Percentiles rank a stretch among this genome's conserved stretches.
phyloP scores from a whole-genome alignment of 352 stramenopile species.

The Pythium biforme region DNA sequence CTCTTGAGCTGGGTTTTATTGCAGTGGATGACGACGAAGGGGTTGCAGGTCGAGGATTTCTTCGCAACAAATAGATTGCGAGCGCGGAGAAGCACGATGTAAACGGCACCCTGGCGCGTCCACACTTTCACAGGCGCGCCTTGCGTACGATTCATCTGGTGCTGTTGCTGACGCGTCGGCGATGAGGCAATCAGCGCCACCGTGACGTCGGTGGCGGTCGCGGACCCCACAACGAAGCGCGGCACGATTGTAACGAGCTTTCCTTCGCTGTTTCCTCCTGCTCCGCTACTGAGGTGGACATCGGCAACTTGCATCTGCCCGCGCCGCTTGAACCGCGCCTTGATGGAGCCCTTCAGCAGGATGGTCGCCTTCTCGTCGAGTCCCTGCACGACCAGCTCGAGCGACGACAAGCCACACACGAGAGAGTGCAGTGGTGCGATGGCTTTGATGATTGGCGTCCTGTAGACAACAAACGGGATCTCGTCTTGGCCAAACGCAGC shows the following conservation, averaged over 20 bases:
- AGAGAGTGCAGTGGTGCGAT: slow-evolving; percentile 41
- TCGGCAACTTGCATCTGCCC: slow-evolving; percentile 78
- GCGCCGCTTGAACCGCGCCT: slow-evolving; percentile 59
- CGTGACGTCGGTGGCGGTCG: slow-evolving; percentile 33
- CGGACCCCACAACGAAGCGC: slow-evolving; percentile 59
- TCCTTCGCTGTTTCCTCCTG: slow-evolving; percentile 23
- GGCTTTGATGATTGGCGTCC: slow-evolving; percentile 51
- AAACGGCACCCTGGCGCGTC: slow-evolving; percentile 47
- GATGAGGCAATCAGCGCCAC: background rate
- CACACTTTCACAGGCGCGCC: slow-evolving; percentile 41
- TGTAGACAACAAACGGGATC: slow-evolving; percentile 72
- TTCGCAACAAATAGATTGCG: slow-evolving; percentile 53
- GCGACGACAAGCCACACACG: slow-evolving; percentile 43
- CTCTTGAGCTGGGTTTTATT: slow-evolving; percentile 57
- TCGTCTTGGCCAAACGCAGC: slow-evolving; percentile 54
- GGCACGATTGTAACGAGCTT: slow-evolving; percentile 55
- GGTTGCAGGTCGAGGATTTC: slow-evolving; percentile 65
- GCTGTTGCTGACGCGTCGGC: slow-evolving; percentile 4
- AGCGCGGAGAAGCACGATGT: slow-evolving; percentile 48
- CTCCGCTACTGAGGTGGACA: slow-evolving; percentile 24
- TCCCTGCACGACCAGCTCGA: slow-evolving; percentile 60
- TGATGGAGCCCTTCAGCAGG: slow-evolving; percentile 42
- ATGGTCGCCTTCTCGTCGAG: slow-evolving; percentile 53
- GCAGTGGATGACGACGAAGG: slow-evolving; percentile 63
- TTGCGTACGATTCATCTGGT: background rate